phyloP scores from a whole-genome alignment of 202 grass and related monocot genomes.

The Elaeis oleifera region DNA sequence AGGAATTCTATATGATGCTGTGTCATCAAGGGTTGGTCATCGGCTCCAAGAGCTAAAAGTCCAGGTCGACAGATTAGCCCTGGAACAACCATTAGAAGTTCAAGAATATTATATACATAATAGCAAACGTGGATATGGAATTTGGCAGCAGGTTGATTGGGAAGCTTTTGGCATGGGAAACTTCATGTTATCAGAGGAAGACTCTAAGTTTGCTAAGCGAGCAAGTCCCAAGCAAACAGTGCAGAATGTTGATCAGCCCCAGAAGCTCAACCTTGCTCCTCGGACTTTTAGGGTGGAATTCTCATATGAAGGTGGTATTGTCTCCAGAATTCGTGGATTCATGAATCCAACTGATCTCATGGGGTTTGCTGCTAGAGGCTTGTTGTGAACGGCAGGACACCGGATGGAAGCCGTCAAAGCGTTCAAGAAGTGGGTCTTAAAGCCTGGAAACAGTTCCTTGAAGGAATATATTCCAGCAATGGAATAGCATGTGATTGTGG shows the following conservation, averaged over 20 bases:
- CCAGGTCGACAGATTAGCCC: conserved; percentile 46
- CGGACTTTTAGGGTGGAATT: not conserved
- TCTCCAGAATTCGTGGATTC: conserved; percentile 45
- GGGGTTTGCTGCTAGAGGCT: conserved; percentile 70
- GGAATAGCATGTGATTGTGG: conserved; percentile 7
- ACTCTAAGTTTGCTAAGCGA: not conserved
- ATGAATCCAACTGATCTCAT: conserved; percentile 56
- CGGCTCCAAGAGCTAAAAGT: conserved; percentile 64
- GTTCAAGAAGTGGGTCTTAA: conserved; percentile 17
- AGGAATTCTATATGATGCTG: conserved; percentile 59
- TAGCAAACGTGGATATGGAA: conserved; percentile 7
- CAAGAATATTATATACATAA: conserved; percentile 12
- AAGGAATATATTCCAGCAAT: conserved; percentile 19
- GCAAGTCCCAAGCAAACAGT: conserved; percentile 10
- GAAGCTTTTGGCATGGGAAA: conserved; percentile 73
- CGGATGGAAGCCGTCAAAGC: conserved; percentile 26
- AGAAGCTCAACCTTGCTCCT: not conserved
- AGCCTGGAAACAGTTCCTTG: conserved; percentile 28
- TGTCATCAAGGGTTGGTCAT: conserved; percentile 58
- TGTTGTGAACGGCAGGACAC: conserved; percentile 46
- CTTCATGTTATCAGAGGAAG: conserved; percentile 48
- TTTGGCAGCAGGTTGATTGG: conserved; percentile 91
- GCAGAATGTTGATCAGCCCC: not conserved
- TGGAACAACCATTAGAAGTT: conserved; percentile 38
- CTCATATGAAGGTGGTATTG: conserved; percentile 19